Base-by-base conservation (phyloP, 768 basidiomycete genomes). In the Pleurotus giganteus region DNA sequence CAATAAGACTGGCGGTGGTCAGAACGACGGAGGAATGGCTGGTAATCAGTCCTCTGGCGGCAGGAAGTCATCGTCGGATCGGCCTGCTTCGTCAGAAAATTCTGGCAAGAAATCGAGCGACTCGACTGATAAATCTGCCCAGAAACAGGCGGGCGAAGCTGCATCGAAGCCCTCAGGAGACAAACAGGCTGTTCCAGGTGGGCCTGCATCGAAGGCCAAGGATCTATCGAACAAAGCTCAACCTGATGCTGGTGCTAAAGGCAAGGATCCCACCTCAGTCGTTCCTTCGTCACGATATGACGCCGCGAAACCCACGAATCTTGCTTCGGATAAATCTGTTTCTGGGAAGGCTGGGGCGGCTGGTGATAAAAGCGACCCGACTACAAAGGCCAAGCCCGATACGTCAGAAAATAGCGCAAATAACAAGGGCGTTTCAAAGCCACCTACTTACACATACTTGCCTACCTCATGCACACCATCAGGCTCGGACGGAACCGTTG, bases 151-250 rank as follows among this genome's bases (percentile, higher is more conserved):
- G 21, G 8, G 9, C 11, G 46, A 47, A 15, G 46, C n/a, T n/a
- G n/a, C 46, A 15, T 4, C 46, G 46, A 47, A 47, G 46, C n/a
- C n/a, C n/a, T n/a, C n/a, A 47, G 28, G 24, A 47, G 28, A 29
- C 13, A 47, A 29, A 28, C 12, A 28, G 26, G 28, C n/a, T n/a
- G n/a, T n/a, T n/a, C n/a, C n/a, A n/a, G n/a, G n/a, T n/a, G n/a
- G n/a, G 4, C n/a, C 23, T 21, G 15, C 43, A 13, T 26, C 19
- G 17, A 45, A 45, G 43, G 43, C 43, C 17, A 45, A 45, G 43
- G 43, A 45, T 12, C 17, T 45, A 11, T 15, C 37, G 37, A 19
- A 19, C 28, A 47, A 47, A 41, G 12, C 39, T 7, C 15, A 41
- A 17, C 19, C 39, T 7, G 28, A 47, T 28, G 24, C 15, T n/a